phyloP scores from a whole-genome alignment of 2,329 filamentous ascomycete species.

The Diaporthe caulivora region DNA sequence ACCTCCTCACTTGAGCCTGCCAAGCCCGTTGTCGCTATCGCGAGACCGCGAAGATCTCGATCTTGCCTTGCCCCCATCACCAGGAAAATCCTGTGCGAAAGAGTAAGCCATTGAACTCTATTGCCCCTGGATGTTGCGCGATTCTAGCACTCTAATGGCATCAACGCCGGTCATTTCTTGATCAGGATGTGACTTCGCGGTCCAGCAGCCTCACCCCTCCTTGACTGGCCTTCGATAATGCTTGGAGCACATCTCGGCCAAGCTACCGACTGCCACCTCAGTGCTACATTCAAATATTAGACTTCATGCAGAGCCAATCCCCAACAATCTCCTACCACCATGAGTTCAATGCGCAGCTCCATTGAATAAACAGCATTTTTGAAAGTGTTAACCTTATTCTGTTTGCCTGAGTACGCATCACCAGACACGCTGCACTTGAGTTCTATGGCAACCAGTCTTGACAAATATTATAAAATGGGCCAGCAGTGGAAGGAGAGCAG shows the following conservation, averaged over 20 bases:
- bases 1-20: conserved; percentile 18
- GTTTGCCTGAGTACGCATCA: neutral
- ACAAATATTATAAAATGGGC: conserved; percentile 16
- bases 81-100: conserved; percentile 1
- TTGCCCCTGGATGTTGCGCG: neutral
- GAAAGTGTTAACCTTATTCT: conserved; percentile 17
- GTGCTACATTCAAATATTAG: conserved; percentile 9
- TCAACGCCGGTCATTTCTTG: neutral
- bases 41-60: neutral
- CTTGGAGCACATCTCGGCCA: conserved; percentile 26
- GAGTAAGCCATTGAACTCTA: conserved; percentile 6
- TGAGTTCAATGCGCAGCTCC: conserved; percentile 13
- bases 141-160: neutral
- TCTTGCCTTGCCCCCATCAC: neutral
- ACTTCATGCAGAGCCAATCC: conserved; percentile 29
- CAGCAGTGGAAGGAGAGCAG: too few species aligned
- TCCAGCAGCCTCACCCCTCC: neutral
- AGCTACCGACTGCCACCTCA: conserved; percentile 4
- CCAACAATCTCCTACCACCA: neutral
- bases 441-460: neutral
- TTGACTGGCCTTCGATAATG: conserved; percentile 4
- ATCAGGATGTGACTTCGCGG: neutral
- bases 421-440: neutral
- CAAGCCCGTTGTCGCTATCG: neutral
- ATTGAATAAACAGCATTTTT: neutral